Percentiles rank a stretch among this genome's conserved stretches.
These are phyloP conservation scores for Pleurotus eryngii DNA, from an alignment of 768 basidiomycete genomes.

Conservation along the genomic window DNA sequence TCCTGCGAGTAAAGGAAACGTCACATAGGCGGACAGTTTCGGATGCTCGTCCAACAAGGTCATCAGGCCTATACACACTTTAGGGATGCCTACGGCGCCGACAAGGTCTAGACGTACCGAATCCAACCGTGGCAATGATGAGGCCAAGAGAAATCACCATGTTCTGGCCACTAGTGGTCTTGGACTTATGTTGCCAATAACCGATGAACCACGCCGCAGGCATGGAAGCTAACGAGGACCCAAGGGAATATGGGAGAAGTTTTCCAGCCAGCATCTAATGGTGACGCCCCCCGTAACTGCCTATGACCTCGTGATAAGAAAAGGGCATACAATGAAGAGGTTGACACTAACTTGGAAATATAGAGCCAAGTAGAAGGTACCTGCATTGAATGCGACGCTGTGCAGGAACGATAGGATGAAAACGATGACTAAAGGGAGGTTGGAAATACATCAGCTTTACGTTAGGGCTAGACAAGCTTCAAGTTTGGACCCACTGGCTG, in stretches of 20 bases:
- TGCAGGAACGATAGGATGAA: constrained; percentile 75
- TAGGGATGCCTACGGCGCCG: constrained; percentile 13
- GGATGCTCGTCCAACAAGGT: constrained; percentile 57
- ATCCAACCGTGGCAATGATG: constrained; percentile 63
- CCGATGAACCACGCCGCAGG: constrained; percentile 83
- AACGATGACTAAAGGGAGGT: constrained; percentile 47
- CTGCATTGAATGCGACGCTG: constrained; percentile 79
- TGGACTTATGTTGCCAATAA: constrained; percentile 54
- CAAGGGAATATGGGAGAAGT: constrained; percentile 81
- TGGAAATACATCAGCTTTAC: not conserved
- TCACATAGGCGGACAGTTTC: constrained; percentile 36
- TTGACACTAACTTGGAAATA: constrained; percentile 66
- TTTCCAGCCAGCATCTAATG: constrained; percentile 70
- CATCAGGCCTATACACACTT: constrained; percentile 55
- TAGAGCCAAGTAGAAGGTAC: constrained; percentile 82
- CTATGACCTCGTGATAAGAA: constrained; percentile 31
- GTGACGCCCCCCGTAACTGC: constrained; percentile 70
- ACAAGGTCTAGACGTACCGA: constrained; percentile 46
- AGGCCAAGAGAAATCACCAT: constrained; percentile 62
- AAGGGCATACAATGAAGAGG: constrained; percentile 10
- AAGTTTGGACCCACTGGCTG: constrained; percentile 45
- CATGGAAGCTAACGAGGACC: constrained; percentile 81
- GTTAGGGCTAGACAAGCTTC: too few relatives aligned
- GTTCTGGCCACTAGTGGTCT: constrained; percentile 63
- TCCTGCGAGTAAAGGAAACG: constrained; percentile 71